Evolutionary conservation across 345 rosid genomes (phyloP).

Genomic region (Linum lewisii): DNA sequence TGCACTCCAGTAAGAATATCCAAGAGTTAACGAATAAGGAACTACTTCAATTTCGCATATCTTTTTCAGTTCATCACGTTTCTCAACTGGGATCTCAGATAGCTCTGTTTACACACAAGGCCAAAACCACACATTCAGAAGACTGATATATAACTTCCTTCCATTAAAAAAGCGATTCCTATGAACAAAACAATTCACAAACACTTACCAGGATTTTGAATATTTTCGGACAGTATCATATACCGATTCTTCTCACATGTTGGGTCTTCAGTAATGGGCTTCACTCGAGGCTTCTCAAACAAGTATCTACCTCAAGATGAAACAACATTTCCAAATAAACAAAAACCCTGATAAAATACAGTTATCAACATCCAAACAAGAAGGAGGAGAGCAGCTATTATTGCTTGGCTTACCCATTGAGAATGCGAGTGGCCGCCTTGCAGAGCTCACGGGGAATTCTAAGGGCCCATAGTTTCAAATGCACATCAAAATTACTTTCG

Average conservation of each 20-base stretch:
- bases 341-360: not conserved
- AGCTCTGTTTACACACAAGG: conserved; percentile 51
- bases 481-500: conserved; percentile 63
- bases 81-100: conserved; percentile 49
- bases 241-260: conserved; percentile 49
- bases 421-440: conserved; percentile 43
- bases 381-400: not conserved
- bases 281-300: conserved; percentile 70
- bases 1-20: conserved; percentile 90
- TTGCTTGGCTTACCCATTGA: conserved; percentile 49
- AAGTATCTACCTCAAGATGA: conserved; percentile 39
- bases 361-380: not conserved
- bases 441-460: conserved; percentile 79
- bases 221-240: conserved; percentile 59
- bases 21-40: conserved; percentile 65
- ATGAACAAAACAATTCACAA: not conserved
- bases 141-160: not conserved
- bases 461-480: conserved; percentile 65
- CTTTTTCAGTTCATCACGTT: conserved; percentile 50
- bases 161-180: not conserved
- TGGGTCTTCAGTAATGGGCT: conserved; percentile 76
- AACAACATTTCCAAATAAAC: not conserved
- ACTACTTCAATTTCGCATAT: conserved; percentile 49
- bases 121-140: conserved; percentile 6
- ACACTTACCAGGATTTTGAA: conserved; percentile 47